These are phyloP conservation scores for Tetrahymena malaccensis DNA, from an alignment of 73 alveolate genomes.

Conservation along the genomic window DNA sequence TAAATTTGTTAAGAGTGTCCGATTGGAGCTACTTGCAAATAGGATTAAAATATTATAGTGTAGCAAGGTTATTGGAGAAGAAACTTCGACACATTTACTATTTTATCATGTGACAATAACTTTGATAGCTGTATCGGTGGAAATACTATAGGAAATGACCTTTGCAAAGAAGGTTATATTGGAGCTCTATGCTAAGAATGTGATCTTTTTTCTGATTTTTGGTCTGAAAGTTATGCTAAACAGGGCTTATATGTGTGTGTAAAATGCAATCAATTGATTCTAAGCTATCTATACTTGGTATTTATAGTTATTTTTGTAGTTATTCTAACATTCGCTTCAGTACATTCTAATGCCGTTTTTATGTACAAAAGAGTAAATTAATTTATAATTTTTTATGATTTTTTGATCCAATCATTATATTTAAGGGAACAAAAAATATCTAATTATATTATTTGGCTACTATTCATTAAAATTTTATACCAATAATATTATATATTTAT, in stretches of 20 bases:
- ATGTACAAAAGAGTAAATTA: neutral
- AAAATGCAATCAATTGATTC: neutral
- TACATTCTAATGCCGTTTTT: neutral
- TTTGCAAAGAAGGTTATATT: constrained; percentile 7
- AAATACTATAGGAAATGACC: neutral
- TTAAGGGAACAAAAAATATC: no score
- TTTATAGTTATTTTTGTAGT: neutral
- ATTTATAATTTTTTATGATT: neutral
- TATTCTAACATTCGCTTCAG: neutral
- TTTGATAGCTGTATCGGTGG: constrained; percentile 11
- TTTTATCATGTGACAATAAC: neutral
- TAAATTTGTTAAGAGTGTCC: neutral
- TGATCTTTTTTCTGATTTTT: neutral
- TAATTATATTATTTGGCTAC: no score
- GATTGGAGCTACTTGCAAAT: neutral
- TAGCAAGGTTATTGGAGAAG: neutral
- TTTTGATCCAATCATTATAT: no score
- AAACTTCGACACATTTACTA: neutral
- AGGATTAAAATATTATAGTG: neutral
- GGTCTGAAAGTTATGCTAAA: neutral
- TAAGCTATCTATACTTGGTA: neutral
- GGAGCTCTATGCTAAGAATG: constrained; percentile 24
- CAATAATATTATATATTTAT: no score
- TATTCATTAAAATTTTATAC: no score
- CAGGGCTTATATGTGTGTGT: neutral